phyloP scores from a whole-genome alignment of 2,329 filamentous ascomycete genomes.

The Stagonosporopsis rhizophila region DNA sequence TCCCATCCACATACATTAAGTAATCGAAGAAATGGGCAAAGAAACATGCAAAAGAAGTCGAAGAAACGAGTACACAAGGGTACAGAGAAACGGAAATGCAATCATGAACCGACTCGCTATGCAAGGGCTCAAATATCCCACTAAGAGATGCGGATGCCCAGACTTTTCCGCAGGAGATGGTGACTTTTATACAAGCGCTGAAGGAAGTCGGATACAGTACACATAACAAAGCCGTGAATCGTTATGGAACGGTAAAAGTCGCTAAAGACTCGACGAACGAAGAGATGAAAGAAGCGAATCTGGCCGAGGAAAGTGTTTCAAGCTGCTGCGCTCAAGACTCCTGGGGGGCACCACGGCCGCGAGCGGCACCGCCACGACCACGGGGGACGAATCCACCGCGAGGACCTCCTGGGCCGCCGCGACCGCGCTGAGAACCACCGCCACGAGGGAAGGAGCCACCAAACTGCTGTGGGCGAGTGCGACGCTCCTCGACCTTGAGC shows the following conservation, averaged over 20 bases:
- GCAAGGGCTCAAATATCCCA: constrained; percentile 43
- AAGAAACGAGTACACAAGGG: constrained; percentile 36
- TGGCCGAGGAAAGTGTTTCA: constrained; percentile 1
- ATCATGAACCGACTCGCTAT: constrained; percentile 48
- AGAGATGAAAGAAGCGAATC: constrained; percentile 14
- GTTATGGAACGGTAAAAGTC: constrained; percentile 36
- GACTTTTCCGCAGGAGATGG: constrained; percentile 46
- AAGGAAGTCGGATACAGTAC: constrained; percentile 47
- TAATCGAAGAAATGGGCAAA: constrained; percentile 35
- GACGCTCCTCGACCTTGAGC: constrained; percentile 88
- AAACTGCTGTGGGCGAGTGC: constrained; percentile 59
- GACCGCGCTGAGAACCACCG: constrained; percentile 60
- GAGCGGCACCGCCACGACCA: constrained; percentile 67
- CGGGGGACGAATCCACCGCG: constrained; percentile 75
- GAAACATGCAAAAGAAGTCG: constrained; percentile 35
- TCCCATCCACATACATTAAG: constrained; percentile 39
- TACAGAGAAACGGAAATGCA: constrained; percentile 42
- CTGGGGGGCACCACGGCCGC: constrained; percentile 57
- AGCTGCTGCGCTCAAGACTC: constrained; percentile 39
- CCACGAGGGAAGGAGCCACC: constrained; percentile 48
- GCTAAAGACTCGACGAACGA: constrained; percentile 23
- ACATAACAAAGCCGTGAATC: constrained; percentile 48
- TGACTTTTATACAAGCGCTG: constrained; percentile 50
- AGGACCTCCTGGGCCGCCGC: constrained; percentile 65
- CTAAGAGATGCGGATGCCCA: constrained; percentile 40